These are phyloP conservation scores for Hortiboletus flavorubellus DNA, from an alignment of 768 basidiomycete species.

Conservation along the genomic window DNA sequence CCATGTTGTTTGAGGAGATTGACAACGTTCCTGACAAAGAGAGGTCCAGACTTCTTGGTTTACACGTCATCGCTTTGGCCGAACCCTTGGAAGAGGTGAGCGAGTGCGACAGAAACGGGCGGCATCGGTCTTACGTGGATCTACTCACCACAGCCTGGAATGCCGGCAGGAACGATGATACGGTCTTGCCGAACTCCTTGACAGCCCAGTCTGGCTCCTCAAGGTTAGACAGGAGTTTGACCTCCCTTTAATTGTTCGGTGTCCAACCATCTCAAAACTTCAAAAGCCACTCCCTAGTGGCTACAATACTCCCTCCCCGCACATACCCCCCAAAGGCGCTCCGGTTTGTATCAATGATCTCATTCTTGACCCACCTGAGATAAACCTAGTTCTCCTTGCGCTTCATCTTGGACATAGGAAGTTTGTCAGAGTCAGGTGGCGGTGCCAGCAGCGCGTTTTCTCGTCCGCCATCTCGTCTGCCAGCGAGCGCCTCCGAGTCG, in stretches of 20 bases:
- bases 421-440: slow-evolving; percentile 34
- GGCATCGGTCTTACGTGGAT: not conserved
- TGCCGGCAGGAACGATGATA: slow-evolving; percentile 84
- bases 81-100: slow-evolving; percentile 77
- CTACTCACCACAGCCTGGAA: slow-evolving; percentile 86
- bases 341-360: slow-evolving; percentile 58
- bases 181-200: slow-evolving; percentile 59
- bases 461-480: too few relatives aligned
- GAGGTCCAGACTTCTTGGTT: slow-evolving; percentile 66
- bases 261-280: slow-evolving; percentile 61
- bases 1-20: slow-evolving; percentile 57
- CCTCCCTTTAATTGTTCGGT: slow-evolving; percentile 40
- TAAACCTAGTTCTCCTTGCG: slow-evolving; percentile 78
- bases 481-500: too few relatives aligned
- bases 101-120: slow-evolving; percentile 69
- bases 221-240: slow-evolving; percentile 27
- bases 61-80: slow-evolving; percentile 90
- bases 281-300: slow-evolving; percentile 76
- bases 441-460: too few relatives aligned
- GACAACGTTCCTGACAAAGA: slow-evolving; percentile 71
- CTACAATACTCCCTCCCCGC: slow-evolving; percentile 82
- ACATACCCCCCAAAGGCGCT: slow-evolving; percentile 57
- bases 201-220: slow-evolving; percentile 15
- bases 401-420: slow-evolving; percentile 67
- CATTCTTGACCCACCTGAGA: slow-evolving; percentile 75